Evolutionary conservation across 2,329 filamentous ascomycete species (phyloP).

Genomic region (Aspergillus melleus): DNA sequence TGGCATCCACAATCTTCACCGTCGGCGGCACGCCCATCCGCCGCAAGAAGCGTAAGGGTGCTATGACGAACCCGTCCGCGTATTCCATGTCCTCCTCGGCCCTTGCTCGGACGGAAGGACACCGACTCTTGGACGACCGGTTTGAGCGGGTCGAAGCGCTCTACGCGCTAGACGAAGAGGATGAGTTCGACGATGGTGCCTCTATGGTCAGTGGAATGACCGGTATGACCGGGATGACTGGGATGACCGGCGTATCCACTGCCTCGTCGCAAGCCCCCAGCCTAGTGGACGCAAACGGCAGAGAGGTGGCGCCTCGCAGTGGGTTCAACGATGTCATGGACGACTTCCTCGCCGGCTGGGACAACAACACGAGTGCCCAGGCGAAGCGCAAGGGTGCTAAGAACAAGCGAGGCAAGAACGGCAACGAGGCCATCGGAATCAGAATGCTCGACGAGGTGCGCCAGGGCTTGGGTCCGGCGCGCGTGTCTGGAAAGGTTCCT

Average conservation of each 20-base stretch:
- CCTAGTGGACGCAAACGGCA: slow-evolving; percentile 39
- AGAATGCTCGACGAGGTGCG: slow-evolving; percentile 90
- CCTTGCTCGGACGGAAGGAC: slow-evolving; percentile 81
- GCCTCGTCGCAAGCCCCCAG: slow-evolving; percentile 63
- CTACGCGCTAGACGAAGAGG: slow-evolving; percentile 65
- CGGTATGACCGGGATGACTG: slow-evolving; percentile 61
- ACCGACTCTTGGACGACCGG: slow-evolving; percentile 79
- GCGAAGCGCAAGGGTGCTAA: slow-evolving; percentile 47
- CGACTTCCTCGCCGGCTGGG: slow-evolving; percentile 74
- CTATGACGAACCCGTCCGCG: slow-evolving; percentile 79
- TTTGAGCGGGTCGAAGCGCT: slow-evolving; percentile 90
- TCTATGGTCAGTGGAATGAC: slow-evolving; percentile 50
- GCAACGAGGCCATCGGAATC: slow-evolving; percentile 75
- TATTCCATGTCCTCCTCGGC: slow-evolving; percentile 93
- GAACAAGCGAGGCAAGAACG: slow-evolving; percentile 71
- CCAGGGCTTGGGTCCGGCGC: slow-evolving; percentile 73
- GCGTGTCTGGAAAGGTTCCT: slow-evolving; percentile 47
- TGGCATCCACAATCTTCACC: slow-evolving; percentile 48
- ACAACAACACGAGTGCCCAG: slow-evolving; percentile 43
- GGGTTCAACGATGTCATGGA: slow-evolving; percentile 93
- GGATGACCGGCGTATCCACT: slow-evolving; percentile 55
- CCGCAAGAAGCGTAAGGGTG: slow-evolving; percentile 92
- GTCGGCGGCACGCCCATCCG: slow-evolving; percentile 67
- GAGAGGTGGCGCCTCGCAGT: slow-evolving; percentile 60
- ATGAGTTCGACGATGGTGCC: slow-evolving; percentile 53